These are phyloP conservation scores for Yamadazyma ubonensis DNA, from an alignment of 805 yeast species.

Conservation along the genomic window DNA sequence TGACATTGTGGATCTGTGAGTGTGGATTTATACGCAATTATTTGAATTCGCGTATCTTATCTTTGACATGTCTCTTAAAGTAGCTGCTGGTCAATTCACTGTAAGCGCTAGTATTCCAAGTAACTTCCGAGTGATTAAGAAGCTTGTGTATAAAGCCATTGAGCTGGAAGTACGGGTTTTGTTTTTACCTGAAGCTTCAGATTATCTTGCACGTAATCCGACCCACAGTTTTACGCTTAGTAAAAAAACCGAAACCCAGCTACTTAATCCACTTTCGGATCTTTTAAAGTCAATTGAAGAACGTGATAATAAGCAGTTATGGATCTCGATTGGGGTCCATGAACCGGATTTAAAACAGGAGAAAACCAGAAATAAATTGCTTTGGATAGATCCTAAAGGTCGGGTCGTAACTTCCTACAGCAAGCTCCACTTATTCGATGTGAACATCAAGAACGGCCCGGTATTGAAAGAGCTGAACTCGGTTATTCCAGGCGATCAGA, in stretches of 20 bases:
- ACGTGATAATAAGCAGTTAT: no score
- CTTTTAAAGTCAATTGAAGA: constrained; percentile 41
- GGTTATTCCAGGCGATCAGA: constrained; percentile 71
- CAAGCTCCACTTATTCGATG: constrained; percentile 88
- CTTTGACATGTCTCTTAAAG: constrained; percentile 6
- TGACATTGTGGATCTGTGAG: constrained; percentile 4
- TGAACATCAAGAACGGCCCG: constrained; percentile 79
- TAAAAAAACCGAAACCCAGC: constrained; percentile 33
- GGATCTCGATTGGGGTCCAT: no score
- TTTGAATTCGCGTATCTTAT: background rate
- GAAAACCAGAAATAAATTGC: constrained; percentile 59
- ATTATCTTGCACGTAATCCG: constrained; percentile 74
- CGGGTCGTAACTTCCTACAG: constrained; percentile 68
- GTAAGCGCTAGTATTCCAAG: constrained; percentile 61
- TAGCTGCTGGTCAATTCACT: constrained; percentile 66
- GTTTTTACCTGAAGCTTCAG: constrained; percentile 92
- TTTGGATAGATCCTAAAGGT: constrained; percentile 71
- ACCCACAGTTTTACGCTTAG: constrained; percentile 64
- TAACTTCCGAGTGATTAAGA: constrained; percentile 60
- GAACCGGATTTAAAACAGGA: constrained; percentile 55
- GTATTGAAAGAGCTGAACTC: constrained; percentile 72
- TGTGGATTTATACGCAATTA: background rate
- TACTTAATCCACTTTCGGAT: constrained; percentile 42
- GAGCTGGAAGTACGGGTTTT: constrained; percentile 60
- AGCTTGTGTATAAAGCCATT: constrained; percentile 64